A percentile compares a stretch with the other conserved stretches of the same genome.
Conservation (phyloP, 2,329 filamentous ascomycete species). For the Monosporascus sp. region DNA sequence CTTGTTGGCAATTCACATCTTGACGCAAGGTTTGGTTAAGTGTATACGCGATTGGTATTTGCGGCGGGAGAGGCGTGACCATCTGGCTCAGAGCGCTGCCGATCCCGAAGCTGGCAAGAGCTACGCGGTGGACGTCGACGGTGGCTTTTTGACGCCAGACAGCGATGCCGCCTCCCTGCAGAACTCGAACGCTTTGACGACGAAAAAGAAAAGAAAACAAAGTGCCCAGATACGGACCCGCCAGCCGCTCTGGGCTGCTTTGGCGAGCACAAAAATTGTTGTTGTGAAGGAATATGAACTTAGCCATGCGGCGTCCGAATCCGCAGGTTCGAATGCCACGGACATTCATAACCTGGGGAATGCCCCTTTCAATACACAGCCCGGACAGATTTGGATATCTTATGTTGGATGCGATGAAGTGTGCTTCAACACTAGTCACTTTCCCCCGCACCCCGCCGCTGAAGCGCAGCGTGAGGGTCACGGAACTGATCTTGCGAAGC, state of each 20-base stretch:
- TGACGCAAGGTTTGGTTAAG: slow-evolving; percentile 67
- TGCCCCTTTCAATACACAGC: slow-evolving; percentile 65
- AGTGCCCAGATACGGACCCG: slow-evolving; percentile 85
- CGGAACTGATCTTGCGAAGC: slow-evolving; percentile 63
- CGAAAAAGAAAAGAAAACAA: slow-evolving; percentile 84
- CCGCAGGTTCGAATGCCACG: slow-evolving; percentile 67
- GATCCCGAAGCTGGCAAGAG: slow-evolving; percentile 62
- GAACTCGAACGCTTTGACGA: slow-evolving; percentile 52
- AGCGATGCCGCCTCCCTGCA: slow-evolving; percentile 48
- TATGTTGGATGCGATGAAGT: slow-evolving; percentile 75
- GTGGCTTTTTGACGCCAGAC: slow-evolving; percentile 49
- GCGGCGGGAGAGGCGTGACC: slow-evolving; percentile 52
- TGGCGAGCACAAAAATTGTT: slow-evolving; percentile 94
- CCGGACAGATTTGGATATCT: slow-evolving; percentile 73
- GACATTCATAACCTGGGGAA: slow-evolving; percentile 74
- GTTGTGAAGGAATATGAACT: slow-evolving; percentile 89
- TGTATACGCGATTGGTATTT: slow-evolving; percentile 67
- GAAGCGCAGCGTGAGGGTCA: slow-evolving; percentile 34
- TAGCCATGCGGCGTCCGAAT: slow-evolving; percentile 70
- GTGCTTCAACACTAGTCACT: slow-evolving; percentile 68
- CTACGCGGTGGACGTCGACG: slow-evolving; percentile 34
- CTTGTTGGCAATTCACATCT: slow-evolving; percentile 67
- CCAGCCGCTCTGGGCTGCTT: slow-evolving; percentile 89
- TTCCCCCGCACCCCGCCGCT: slow-evolving; percentile 39
- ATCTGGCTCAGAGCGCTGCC: slow-evolving; percentile 39